Conservation (phyloP, 2,329 filamentous ascomycete genomes). For the Neofusicoccum sp. region DNA sequence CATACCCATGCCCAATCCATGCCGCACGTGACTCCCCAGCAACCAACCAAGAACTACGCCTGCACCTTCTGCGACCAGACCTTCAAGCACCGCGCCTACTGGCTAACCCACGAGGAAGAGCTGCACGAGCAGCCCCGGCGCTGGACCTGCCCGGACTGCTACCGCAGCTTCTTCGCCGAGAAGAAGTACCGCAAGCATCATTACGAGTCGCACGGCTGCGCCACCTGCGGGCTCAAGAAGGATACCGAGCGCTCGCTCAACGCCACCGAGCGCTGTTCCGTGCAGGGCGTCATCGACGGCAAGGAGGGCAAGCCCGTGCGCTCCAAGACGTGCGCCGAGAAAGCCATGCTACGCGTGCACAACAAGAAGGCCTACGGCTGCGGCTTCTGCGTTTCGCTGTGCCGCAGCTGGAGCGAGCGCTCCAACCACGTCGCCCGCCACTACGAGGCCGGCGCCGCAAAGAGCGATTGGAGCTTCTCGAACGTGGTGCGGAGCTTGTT, state of each 20-base stretch:
- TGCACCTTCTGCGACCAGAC: conserved; percentile 62
- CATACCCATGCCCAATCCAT: not conserved
- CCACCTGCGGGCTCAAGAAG: conserved; percentile 61
- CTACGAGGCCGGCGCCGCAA: conserved; percentile 61
- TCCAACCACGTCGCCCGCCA: conserved; percentile 70
- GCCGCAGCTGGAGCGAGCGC: conserved; percentile 66
- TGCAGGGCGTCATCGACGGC: conserved; percentile 13
- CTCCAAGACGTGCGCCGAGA: conserved; percentile 18
- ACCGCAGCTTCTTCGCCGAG: conserved; percentile 68
- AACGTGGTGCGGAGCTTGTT: conserved; percentile 68
- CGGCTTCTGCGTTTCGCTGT: conserved; percentile 66
- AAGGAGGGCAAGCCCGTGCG: conserved; percentile 6
- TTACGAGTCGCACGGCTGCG: conserved; percentile 64
- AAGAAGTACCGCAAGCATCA: conserved; percentile 71
- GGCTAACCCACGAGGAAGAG: conserved; percentile 71
- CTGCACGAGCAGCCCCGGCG: conserved; percentile 70
- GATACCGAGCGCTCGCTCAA: conserved; percentile 5
- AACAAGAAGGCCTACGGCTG: conserved; percentile 71
- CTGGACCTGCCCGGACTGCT: conserved; percentile 69
- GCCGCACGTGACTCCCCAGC: not conserved
- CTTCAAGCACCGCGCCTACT: conserved; percentile 69
- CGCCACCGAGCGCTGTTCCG: conserved; percentile 2
- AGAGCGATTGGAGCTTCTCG: conserved; percentile 69
- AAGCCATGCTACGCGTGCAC: conserved; percentile 42
- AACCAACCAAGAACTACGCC: conserved; percentile 39